Conservation (phyloP, 495 filamentous ascomycete genomes). For the Aspergillus taichungensis region DNA sequence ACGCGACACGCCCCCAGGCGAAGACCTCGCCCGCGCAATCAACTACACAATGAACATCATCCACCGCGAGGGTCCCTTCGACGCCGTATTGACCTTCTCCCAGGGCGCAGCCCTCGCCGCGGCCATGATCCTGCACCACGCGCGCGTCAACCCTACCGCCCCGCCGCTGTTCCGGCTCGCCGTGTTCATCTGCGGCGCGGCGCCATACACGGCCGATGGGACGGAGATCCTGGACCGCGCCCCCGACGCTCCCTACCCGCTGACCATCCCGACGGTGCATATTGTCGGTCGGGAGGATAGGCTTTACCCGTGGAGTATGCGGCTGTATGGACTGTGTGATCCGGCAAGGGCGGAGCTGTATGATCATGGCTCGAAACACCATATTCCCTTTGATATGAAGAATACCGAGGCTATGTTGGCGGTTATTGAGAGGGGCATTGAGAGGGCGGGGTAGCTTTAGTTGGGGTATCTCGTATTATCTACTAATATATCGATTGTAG, state of each 20-base stretch:
- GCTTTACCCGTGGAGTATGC: slow-evolving; percentile 20
- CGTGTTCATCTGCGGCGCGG: slow-evolving; percentile 31
- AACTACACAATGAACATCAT: slow-evolving; percentile 25
- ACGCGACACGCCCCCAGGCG: slow-evolving; percentile 16
- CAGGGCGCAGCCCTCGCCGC: slow-evolving; percentile 35
- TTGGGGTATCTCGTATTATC: too few species aligned
- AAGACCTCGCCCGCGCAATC: slow-evolving; percentile 21
- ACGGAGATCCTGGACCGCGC: slow-evolving; percentile 6
- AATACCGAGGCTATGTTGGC: slow-evolving; percentile 25
- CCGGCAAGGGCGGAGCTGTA: slow-evolving; percentile 24
- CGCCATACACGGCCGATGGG: slow-evolving; percentile 24
- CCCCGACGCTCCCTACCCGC: slow-evolving; percentile 11
- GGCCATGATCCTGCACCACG: slow-evolving; percentile 26
- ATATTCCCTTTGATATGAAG: slow-evolving; percentile 32
- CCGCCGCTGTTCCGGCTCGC: slow-evolving; percentile 30
- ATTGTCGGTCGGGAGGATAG: slow-evolving; percentile 30
- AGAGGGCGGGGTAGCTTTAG: slow-evolving; percentile 5
- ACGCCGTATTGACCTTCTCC: slow-evolving; percentile 39
- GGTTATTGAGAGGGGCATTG: slow-evolving; percentile 24
- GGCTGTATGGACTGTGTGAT: slow-evolving; percentile 28
- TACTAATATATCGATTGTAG: too few species aligned
- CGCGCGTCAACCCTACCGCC: slow-evolving; percentile 13
- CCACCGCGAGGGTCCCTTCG: slow-evolving; percentile 32
- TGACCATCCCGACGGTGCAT: slow-evolving; percentile 32
- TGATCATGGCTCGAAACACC: slow-evolving; percentile 32